These are phyloP conservation scores for Omphalotus guepiniiformis DNA, from an alignment of 768 basidiomycete species.

Conservation along the genomic window DNA sequence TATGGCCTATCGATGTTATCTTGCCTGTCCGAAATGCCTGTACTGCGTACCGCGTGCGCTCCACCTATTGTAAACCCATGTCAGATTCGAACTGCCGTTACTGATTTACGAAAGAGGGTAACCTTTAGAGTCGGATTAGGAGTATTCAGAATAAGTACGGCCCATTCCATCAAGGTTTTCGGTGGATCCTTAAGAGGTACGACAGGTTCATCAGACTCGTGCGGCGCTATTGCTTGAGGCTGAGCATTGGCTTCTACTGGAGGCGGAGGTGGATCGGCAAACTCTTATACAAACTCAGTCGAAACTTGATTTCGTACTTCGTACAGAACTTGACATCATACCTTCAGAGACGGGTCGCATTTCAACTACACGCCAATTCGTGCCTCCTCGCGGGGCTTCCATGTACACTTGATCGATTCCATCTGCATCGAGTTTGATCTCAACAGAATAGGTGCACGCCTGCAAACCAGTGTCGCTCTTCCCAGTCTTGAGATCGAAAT, in stretches of 20 bases:
- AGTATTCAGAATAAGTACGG: slow-evolving; percentile 74
- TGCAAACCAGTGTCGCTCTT: slow-evolving; percentile 64
- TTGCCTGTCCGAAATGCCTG: slow-evolving; percentile 66
- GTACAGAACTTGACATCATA: slow-evolving; percentile 15
- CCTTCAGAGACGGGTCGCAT: slow-evolving; percentile 73
- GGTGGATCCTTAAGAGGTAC: slow-evolving; percentile 49
- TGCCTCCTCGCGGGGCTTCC: slow-evolving; percentile 50
- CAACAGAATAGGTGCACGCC: slow-evolving; percentile 63
- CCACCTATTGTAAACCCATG: slow-evolving; percentile 37
- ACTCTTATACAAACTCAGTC: slow-evolving; percentile 36
- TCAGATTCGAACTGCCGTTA: too few relatives aligned
- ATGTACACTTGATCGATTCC: slow-evolving; percentile 49
- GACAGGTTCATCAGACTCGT: slow-evolving; percentile 37
- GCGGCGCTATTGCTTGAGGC: not conserved
- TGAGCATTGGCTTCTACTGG: slow-evolving; percentile 5
- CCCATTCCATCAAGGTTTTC: slow-evolving; percentile 72
- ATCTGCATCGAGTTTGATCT: slow-evolving; percentile 37
- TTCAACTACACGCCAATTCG: slow-evolving; percentile 61
- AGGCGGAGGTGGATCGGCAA: slow-evolving; percentile 60
- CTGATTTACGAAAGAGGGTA: slow-evolving; percentile 10
- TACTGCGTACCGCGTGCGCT: slow-evolving; percentile 67
- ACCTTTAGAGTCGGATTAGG: slow-evolving; percentile 64
- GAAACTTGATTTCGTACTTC: not conserved
- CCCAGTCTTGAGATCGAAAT: slow-evolving; percentile 68
- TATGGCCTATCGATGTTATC: slow-evolving; percentile 62